A percentile compares a stretch with the other conserved stretches of the same genome.
These are phyloP conservation scores for Eucalyptus leucophloia DNA, from an alignment of 345 rosid species.

Conservation along the genomic window DNA sequence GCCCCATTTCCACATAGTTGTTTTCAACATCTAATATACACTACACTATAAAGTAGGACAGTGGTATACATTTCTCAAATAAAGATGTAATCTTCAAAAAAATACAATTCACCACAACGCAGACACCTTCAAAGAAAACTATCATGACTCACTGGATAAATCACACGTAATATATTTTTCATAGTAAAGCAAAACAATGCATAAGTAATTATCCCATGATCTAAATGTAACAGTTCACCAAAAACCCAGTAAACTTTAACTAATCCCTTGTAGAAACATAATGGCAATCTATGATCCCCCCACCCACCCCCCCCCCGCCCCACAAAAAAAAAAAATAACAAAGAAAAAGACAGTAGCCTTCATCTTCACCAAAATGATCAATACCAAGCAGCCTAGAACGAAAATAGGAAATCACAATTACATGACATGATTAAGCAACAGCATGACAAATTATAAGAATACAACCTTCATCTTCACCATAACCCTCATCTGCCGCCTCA, in stretches of 20 bases:
- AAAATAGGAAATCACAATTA: background rate
- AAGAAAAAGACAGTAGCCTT: background rate
- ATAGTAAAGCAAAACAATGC: background rate
- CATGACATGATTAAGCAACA: background rate
- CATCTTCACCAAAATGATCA: background rate
- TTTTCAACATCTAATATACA: background rate
- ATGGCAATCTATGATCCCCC: background rate
- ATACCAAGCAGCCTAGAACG: background rate
- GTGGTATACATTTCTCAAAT: background rate
- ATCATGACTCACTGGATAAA: background rate
- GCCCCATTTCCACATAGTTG: background rate
- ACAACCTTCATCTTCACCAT: slow-evolving; percentile 47
- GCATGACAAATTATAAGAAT: background rate
- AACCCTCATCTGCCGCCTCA: slow-evolving; percentile 33
- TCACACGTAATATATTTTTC: background rate
- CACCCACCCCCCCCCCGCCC: background rate
- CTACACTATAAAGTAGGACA: background rate
- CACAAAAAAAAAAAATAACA: rapidly evolving
- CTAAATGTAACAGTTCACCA: background rate
- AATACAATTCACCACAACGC: background rate
- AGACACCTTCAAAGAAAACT: background rate
- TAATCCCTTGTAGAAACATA: background rate
- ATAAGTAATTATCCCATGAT: background rate
- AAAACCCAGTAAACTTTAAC: background rate
- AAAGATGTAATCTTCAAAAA: background rate